Percentiles rank a stretch among this genome's conserved stretches.
phyloP scores from a whole-genome alignment of 768 basidiomycete species.

The Polyporus arcularius region DNA sequence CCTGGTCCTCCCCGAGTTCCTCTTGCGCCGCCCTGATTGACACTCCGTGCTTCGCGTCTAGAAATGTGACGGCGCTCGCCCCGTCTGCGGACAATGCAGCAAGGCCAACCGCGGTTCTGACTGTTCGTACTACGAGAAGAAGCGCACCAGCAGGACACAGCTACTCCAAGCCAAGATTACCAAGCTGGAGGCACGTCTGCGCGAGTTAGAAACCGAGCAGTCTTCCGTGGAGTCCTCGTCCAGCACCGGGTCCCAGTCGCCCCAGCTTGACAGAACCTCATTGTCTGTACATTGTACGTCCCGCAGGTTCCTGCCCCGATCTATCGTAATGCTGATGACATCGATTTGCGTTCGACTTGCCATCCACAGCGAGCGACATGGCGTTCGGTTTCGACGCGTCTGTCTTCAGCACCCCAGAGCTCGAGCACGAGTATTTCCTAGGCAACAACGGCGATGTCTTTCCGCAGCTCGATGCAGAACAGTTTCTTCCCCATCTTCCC shows the following conservation, averaged over 20 bases:
- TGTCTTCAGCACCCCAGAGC: constrained; percentile 10
- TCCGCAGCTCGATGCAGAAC: neutral
- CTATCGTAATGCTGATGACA: neutral
- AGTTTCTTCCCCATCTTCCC: neutral
- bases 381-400: constrained; percentile 3
- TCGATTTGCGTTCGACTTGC: neutral
- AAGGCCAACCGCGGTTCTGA: constrained; percentile 52
- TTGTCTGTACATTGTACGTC: constrained; percentile 12
- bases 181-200: constrained; percentile 52
- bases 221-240: constrained; percentile 22
- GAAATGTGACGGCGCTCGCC: constrained; percentile 64
- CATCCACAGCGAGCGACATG: neutral
- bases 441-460: neutral
- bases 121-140: constrained; percentile 63
- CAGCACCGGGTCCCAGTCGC: constrained; percentile 26
- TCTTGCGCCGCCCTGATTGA: neutral
- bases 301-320: neutral
- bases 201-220: constrained; percentile 50
- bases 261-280: constrained; percentile 19
- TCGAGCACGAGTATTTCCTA: constrained; percentile 6
- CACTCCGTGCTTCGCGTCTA: constrained; percentile 26
- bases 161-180: constrained; percentile 57
- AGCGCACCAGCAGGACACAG: constrained; percentile 60
- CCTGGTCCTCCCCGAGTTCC: neutral
- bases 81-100: constrained; percentile 55